Percentiles rank a stretch among this genome's conserved stretches.
Conservation (phyloP, 1,284 basidiomycete species). For the Malassezia slooffiae region DNA sequence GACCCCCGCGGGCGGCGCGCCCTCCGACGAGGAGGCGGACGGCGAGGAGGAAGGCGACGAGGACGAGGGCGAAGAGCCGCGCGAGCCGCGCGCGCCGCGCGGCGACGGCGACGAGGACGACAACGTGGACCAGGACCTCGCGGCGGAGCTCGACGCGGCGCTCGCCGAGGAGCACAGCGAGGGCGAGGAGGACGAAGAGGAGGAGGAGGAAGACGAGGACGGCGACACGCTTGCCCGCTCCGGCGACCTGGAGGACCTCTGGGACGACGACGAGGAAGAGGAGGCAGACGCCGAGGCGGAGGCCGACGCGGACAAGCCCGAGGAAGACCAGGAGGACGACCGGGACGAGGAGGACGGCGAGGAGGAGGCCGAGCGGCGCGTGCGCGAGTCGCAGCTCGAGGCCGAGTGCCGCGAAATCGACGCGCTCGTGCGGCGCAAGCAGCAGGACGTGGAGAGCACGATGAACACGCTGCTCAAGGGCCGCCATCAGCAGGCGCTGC, state of each 20-base stretch:
- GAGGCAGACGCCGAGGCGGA: conserved; percentile 16
- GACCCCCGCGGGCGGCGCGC: neutral
- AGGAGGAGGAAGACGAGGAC: conserved; percentile 40
- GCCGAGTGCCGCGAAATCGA: conserved; percentile 44
- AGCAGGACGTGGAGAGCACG: conserved; percentile 38
- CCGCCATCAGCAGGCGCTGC: conserved; percentile 38
- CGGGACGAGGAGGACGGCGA: conserved; percentile 39
- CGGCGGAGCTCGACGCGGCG: conserved; percentile 50
- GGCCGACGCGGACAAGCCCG: conserved; percentile 60
- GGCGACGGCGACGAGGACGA: conserved; percentile 53
- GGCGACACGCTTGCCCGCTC: conserved; percentile 23
- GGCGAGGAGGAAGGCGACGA: conserved; percentile 19
- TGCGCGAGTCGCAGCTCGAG: conserved; percentile 42
- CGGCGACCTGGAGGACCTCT: conserved; percentile 29
- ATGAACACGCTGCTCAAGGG: conserved; percentile 43
- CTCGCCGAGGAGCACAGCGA: conserved; percentile 48
- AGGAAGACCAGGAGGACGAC: conserved; percentile 11
- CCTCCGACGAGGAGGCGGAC: conserved; percentile 23
- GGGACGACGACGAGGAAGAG: conserved; percentile 41
- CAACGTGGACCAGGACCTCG: conserved; percentile 51
- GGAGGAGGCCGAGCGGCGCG: conserved; percentile 32
- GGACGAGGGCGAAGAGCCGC: neutral
- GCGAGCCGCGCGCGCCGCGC: neutral
- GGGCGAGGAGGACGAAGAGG: conserved; percentile 55
- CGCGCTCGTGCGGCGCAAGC: conserved; percentile 35